These are phyloP conservation scores for Penicillium roqueforti DNA, from an alignment of 495 filamentous ascomycete species.

Conservation along the genomic window DNA sequence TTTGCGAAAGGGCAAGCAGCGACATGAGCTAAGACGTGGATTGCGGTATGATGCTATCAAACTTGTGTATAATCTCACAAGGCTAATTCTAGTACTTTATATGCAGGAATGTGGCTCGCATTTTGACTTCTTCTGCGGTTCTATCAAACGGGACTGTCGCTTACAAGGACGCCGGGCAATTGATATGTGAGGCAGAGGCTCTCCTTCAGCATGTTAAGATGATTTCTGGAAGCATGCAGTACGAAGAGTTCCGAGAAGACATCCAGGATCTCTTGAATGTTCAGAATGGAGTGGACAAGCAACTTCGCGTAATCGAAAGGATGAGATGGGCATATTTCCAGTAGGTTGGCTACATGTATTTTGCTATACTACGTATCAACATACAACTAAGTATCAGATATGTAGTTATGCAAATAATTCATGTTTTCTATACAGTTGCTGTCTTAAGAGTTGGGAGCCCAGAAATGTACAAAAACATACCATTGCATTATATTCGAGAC, in stretches of 20 bases:
- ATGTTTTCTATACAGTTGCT: not conserved
- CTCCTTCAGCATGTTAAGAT: conserved; percentile 61
- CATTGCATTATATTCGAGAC: too few relatives aligned
- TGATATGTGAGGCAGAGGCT: conserved; percentile 82
- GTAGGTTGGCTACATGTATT: conserved; percentile 47
- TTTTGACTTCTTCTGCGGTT: conserved; percentile 60
- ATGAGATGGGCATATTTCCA: conserved; percentile 85
- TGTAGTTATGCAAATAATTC: not conserved
- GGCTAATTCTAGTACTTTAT: not conserved
- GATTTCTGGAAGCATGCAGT: conserved; percentile 63
- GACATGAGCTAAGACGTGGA: conserved; percentile 63
- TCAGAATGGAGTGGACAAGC: conserved; percentile 62
- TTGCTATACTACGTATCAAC: too few relatives aligned
- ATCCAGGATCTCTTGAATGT: conserved; percentile 76
- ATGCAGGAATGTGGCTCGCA: conserved; percentile 71
- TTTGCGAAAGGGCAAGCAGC: conserved; percentile 52
- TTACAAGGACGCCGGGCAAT: conserved; percentile 85
- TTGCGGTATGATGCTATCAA: conserved; percentile 51
- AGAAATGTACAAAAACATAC: too few relatives aligned
- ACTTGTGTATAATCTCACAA: not conserved
- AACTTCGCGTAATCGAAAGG: conserved; percentile 71
- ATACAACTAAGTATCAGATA: not conserved
- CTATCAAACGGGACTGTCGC: conserved; percentile 59
- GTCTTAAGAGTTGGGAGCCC: not conserved
- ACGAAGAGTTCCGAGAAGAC: conserved; percentile 81